Percentiles rank a stretch among this genome's conserved stretches.
phyloP scores from a whole-genome alignment of 345 rosid species.

The Camelina sativa region DNA sequence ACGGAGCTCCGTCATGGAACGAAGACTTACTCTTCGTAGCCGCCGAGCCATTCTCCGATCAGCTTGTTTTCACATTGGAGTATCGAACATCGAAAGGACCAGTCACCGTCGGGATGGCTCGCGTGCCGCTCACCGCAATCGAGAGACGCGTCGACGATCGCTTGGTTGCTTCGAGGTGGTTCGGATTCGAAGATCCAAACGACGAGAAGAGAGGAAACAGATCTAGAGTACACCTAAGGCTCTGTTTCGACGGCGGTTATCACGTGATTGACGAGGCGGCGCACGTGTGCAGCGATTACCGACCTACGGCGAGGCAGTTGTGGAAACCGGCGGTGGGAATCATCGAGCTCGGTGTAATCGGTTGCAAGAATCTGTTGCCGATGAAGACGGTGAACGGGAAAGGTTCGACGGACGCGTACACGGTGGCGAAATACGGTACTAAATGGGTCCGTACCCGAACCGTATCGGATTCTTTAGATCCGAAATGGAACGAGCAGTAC shows the following conservation, averaged over 20 bases:
- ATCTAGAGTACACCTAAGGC: slow-evolving; percentile 74
- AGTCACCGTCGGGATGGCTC: slow-evolving; percentile 51
- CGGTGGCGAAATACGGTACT: slow-evolving; percentile 83
- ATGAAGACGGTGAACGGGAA: slow-evolving; percentile 70
- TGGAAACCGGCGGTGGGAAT: slow-evolving; percentile 88
- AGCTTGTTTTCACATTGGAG: slow-evolving; percentile 61
- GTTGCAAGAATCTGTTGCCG: slow-evolving; percentile 77
- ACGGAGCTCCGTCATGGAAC: slow-evolving; percentile 81
- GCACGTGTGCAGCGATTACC: slow-evolving; percentile 80
- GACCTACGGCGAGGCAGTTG: slow-evolving; percentile 88
- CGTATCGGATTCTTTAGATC: slow-evolving; percentile 68
- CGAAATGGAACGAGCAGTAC: slow-evolving; percentile 95
- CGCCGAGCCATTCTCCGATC: slow-evolving; percentile 74
- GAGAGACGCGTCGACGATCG: slow-evolving; percentile 94
- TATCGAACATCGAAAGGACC: slow-evolving; percentile 61
- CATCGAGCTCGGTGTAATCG: slow-evolving; percentile 80
- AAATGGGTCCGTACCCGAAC: slow-evolving; percentile 96
- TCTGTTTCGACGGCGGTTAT: slow-evolving; percentile 93
- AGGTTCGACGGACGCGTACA: slow-evolving; percentile 77
- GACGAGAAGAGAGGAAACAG: slow-evolving; percentile 61
- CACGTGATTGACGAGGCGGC: slow-evolving; percentile 97
- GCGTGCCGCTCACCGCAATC: slow-evolving; percentile 54
- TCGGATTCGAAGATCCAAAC: slow-evolving; percentile 57
- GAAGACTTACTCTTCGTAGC: slow-evolving; percentile 82
- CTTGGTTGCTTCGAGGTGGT: slow-evolving; percentile 70